These are phyloP conservation scores for Colletotrichum sp. DNA, from an alignment of 2,329 filamentous ascomycete species.

Conservation along the genomic window DNA sequence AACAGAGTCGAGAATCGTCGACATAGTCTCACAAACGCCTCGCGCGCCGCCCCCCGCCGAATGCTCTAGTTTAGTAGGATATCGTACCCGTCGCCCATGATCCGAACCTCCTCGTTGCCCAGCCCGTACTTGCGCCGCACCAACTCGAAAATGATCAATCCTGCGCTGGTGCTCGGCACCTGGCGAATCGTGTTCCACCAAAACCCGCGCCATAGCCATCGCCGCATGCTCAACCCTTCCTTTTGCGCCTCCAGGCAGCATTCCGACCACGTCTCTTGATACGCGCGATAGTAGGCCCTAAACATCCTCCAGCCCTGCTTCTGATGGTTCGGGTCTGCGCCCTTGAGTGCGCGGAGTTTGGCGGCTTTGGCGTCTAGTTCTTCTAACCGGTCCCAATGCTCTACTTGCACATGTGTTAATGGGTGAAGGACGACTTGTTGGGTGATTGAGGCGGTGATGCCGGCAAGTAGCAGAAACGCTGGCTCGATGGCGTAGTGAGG, in stretches of 20 bases:
- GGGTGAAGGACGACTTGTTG: constrained; percentile 77
- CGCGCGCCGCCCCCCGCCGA: background rate
- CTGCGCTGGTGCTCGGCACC: constrained; percentile 78
- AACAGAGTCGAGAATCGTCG: constrained; percentile 1
- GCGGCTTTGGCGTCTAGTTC: constrained; percentile 68
- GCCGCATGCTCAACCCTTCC: constrained; percentile 60
- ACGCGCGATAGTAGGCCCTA: constrained; percentile 72
- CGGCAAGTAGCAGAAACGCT: constrained; percentile 71
- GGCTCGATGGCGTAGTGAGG: constrained; percentile 81
- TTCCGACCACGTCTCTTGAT: constrained; percentile 69
- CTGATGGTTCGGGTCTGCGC: constrained; percentile 34
- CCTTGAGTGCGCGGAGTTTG: constrained; percentile 41
- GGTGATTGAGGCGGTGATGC: constrained; percentile 69
- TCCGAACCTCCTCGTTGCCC: constrained; percentile 65
- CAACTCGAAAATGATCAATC: constrained; percentile 79
- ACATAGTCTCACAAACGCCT: background rate
- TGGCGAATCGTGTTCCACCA: constrained; percentile 75
- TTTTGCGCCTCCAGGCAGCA: constrained; percentile 61
- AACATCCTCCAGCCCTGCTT: constrained; percentile 57
- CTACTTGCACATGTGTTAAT: constrained; percentile 71
- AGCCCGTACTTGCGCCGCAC: constrained; percentile 75
- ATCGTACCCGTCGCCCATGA: constrained; percentile 73
- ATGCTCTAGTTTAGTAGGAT: constrained; percentile 60
- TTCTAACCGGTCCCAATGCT: constrained; percentile 76
- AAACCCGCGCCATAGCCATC: constrained; percentile 75